phyloP scores from a whole-genome alignment of 192 early-diverging fungal species.

The Funneliformis geosporum region DNA sequence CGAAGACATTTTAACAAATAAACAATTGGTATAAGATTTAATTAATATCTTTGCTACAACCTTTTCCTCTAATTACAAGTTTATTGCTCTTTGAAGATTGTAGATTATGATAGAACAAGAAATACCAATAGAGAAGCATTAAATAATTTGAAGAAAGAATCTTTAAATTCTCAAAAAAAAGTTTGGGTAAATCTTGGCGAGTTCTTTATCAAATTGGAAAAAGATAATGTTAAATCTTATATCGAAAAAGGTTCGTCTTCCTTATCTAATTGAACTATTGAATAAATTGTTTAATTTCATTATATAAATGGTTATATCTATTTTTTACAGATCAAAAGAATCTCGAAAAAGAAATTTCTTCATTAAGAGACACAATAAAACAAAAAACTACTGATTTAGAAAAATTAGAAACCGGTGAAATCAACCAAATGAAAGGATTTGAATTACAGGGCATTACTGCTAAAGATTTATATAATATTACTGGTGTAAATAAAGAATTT shows the following conservation, averaged over 20 bases:
- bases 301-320: background rate
- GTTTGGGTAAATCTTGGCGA: constrained; percentile 61
- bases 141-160: constrained; percentile 45
- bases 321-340: constrained; percentile 49
- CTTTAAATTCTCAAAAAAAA: constrained; percentile 44
- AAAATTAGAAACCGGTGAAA: constrained; percentile 49
- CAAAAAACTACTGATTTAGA: constrained; percentile 47
- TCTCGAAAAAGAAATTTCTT: constrained; percentile 49
- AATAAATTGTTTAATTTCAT: background rate
- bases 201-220: constrained; percentile 60
- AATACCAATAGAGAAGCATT: constrained; percentile 62
- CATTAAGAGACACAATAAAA: constrained; percentile 47
- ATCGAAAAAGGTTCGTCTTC: constrained; percentile 54
- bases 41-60: background rate
- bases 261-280: background rate
- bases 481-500: constrained; percentile 1
- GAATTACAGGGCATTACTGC: constrained; percentile 18
- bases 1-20: constrained; percentile 59
- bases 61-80: background rate
- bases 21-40: constrained; percentile 50
- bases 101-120: constrained; percentile 59
- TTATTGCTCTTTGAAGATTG: constrained; percentile 40
- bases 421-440: constrained; percentile 25
- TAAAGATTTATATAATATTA: constrained; percentile 31
- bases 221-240: constrained; percentile 48